phyloP scores from a whole-genome alignment of 169 alveolate genomes.

The Babesia gibsoni region DNA sequence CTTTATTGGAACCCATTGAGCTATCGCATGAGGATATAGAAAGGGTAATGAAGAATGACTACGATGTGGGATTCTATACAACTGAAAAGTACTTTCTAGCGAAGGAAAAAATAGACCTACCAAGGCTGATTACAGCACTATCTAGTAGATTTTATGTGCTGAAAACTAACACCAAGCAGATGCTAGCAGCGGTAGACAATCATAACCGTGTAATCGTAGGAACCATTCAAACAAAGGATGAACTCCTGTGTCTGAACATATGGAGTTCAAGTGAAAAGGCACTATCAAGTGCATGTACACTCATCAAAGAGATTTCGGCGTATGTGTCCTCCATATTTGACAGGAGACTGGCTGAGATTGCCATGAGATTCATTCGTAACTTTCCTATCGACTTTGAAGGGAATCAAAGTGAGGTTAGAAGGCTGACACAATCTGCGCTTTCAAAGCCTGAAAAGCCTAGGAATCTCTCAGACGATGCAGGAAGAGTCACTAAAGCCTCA shows the following conservation, averaged over 20 bases:
- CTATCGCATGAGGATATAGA: conserved; percentile 3
- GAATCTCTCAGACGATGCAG: no score
- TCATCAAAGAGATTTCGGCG: conserved; percentile 26
- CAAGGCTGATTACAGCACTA: conserved; percentile 2
- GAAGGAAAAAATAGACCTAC: background rate
- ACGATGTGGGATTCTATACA: conserved; percentile 19
- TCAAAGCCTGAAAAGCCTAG: no score
- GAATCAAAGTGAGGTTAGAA: no score
- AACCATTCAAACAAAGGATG: conserved; percentile 3
- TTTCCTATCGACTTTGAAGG: conserved; percentile 31
- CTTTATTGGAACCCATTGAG: conserved; percentile 20
- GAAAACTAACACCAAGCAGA: conserved; percentile 26
- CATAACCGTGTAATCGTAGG: conserved; percentile 3
- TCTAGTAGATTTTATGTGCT: background rate
- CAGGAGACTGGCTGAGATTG: background rate
- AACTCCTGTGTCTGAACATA: background rate
- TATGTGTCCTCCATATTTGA: background rate
- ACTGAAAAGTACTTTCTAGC: background rate
- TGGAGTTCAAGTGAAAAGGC: conserved; percentile 30
- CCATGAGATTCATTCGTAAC: background rate
- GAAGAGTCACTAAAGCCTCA: no score
- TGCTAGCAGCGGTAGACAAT: conserved; percentile 12
- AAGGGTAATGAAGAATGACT: background rate
- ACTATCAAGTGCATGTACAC: background rate
- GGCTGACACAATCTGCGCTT: no score